These are phyloP conservation scores for Agaricus blazei DNA, from an alignment of 768 basidiomycete genomes.

Conservation along the genomic window DNA sequence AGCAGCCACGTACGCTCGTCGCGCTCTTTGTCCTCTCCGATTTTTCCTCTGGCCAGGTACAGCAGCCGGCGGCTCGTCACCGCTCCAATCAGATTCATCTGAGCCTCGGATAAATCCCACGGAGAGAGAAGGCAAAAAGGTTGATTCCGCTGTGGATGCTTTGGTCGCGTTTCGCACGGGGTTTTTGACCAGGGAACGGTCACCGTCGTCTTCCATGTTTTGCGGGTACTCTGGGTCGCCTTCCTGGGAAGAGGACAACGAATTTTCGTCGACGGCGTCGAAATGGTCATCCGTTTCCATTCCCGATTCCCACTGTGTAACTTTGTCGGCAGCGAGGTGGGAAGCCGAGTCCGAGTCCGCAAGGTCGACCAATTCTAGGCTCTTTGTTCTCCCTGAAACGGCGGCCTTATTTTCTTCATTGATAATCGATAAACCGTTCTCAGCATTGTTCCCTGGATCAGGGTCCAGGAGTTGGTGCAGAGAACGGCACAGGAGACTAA, in stretches of 20 bases:
- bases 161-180: constrained; percentile 1
- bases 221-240: constrained; percentile 24
- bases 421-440: constrained; percentile 13
- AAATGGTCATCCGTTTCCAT: constrained; percentile 24
- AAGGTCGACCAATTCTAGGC: constrained; percentile 1
- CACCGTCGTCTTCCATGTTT: constrained; percentile 11
- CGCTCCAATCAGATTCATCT: constrained; percentile 73
- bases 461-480: constrained; percentile 37
- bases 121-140: constrained; percentile 84
- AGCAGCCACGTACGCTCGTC: constrained; percentile 74
- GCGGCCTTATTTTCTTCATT: neutral
- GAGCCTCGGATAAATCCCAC: constrained; percentile 80
- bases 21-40: constrained; percentile 87
- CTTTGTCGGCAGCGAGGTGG: constrained; percentile 13
- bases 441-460: constrained; percentile 10
- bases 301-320: constrained; percentile 31
- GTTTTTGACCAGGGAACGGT: constrained; percentile 3
- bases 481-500: constrained; percentile 45
- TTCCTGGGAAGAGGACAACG: constrained; percentile 36
- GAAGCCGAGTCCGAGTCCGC: constrained; percentile 16
- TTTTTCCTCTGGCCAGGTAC: constrained; percentile 66
- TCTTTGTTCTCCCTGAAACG: neutral
- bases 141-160: constrained; percentile 19
- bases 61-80: constrained; percentile 49
- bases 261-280: constrained; percentile 46